A percentile compares a stretch with the other conserved stretches of the same genome.
Conservation (phyloP, 352 stramenopile species). For the Pythium sukuiense region DNA sequence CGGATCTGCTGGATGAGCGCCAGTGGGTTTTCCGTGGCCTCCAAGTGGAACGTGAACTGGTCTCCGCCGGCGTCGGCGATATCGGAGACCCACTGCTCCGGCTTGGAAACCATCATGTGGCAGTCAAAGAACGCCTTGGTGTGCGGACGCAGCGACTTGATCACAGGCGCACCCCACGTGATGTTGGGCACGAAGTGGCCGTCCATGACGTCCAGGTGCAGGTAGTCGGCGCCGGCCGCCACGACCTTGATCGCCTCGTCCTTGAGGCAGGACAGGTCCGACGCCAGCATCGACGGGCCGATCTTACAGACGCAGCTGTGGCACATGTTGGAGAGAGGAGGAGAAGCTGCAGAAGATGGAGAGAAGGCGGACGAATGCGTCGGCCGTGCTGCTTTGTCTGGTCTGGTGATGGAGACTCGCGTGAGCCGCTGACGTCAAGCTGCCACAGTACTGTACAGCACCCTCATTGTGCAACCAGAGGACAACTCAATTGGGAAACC, state of each 20-base stretch:
- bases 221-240: slow-evolving; percentile 90
- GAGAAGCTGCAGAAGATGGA: slow-evolving; percentile 4
- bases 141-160: slow-evolving; percentile 90
- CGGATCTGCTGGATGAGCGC: slow-evolving; percentile 86
- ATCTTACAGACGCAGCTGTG: slow-evolving; percentile 87
- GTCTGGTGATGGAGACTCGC: neutral
- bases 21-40: slow-evolving; percentile 72
- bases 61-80: slow-evolving; percentile 94
- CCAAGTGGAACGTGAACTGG: slow-evolving; percentile 97
- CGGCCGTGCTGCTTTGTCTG: neutral
- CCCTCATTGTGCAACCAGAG: too few relatives aligned
- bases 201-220: slow-evolving; percentile 99
- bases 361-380: neutral
- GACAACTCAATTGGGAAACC: neutral
- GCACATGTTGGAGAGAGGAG: slow-evolving; percentile 51
- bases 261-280: slow-evolving; percentile 93
- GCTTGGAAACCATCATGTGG: slow-evolving; percentile 98
- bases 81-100: slow-evolving; percentile 94
- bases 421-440: neutral
- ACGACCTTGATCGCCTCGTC: slow-evolving; percentile 92
- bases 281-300: slow-evolving; percentile 93
- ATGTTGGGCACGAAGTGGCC: slow-evolving; percentile 98
- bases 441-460: too few relatives aligned
- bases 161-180: slow-evolving; percentile 95
- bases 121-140: slow-evolving; percentile 94